Conservation (phyloP, 2,329 filamentous ascomycete genomes). For the Didymella pinodella region DNA sequence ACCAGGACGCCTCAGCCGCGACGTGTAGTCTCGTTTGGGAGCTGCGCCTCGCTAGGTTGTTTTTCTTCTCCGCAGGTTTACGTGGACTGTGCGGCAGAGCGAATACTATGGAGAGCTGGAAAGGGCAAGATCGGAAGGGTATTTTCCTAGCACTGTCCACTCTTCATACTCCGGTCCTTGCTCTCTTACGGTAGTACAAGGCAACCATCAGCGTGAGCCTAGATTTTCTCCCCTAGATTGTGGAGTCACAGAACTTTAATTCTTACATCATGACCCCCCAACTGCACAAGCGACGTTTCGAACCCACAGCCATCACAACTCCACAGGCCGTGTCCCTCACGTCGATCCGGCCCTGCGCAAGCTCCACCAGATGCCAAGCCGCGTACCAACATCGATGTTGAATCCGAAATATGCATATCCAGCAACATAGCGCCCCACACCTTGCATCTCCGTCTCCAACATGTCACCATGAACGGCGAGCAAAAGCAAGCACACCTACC, state of each 20-base stretch:
- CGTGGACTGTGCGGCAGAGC: background rate
- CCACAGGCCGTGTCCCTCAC: conserved; percentile 2
- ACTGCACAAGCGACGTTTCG: background rate
- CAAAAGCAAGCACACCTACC: conserved; percentile 4
- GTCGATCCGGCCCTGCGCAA: conserved; percentile 15
- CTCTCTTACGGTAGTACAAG: background rate
- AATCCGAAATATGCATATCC: conserved; percentile 1
- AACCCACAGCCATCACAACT: background rate
- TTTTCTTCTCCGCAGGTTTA: too few relatives aligned
- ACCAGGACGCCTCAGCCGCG: too few relatives aligned
- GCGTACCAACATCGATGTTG: conserved; percentile 4
- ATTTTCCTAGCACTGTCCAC: background rate
- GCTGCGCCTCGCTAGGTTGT: too few relatives aligned
- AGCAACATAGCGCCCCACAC: conserved; percentile 8
- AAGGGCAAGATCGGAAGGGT: background rate
- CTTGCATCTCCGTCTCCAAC: conserved; percentile 7
- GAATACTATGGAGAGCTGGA: background rate
- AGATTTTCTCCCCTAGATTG: background rate
- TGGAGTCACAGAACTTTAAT: too few relatives aligned
- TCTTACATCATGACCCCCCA: conserved; percentile 4
- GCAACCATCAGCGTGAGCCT: background rate
- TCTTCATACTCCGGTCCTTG: background rate
- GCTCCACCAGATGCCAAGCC: background rate
- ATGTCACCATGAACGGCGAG: background rate
- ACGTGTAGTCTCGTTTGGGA: too few relatives aligned